phyloP scores from a whole-genome alignment of 2,329 filamentous ascomycete genomes.

The Rhynchosporium graminicola region DNA sequence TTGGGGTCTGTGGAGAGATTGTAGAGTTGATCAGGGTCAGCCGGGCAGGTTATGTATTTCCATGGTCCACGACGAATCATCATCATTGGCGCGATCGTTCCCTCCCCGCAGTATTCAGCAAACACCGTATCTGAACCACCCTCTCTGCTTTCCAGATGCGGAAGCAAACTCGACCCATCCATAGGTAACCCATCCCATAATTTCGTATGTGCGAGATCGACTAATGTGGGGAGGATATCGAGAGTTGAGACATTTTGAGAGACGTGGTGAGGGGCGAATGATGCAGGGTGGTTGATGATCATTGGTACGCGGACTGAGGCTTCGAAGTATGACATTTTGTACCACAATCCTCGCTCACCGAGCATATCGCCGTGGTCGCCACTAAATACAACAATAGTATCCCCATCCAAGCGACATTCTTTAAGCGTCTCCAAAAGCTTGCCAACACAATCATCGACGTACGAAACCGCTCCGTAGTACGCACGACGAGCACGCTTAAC shows the following conservation, averaged over 20 bases:
- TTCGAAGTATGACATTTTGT: slow-evolving; percentile 98
- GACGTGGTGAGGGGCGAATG: slow-evolving; percentile 74
- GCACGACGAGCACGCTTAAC: slow-evolving; percentile 82
- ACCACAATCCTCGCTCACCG: slow-evolving; percentile 88
- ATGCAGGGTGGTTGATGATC: slow-evolving; percentile 76
- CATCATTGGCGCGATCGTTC: slow-evolving; percentile 83
- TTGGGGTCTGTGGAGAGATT: slow-evolving; percentile 68
- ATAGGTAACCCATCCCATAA: slow-evolving; percentile 73
- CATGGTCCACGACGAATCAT: slow-evolving; percentile 90
- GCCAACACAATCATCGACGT: slow-evolving; percentile 90
- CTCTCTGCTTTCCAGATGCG: slow-evolving; percentile 68
- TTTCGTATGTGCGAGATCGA: slow-evolving; percentile 75
- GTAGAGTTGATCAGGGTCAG: slow-evolving; percentile 82
- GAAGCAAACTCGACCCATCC: slow-evolving; percentile 79
- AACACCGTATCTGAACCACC: slow-evolving; percentile 81
- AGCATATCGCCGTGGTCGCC: slow-evolving; percentile 97
- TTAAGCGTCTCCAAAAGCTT: slow-evolving; percentile 76
- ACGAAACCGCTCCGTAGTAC: slow-evolving; percentile 91
- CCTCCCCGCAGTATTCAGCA: slow-evolving; percentile 93
- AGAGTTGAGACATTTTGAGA: slow-evolving; percentile 85
- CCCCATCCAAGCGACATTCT: slow-evolving; percentile 75
- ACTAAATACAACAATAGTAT: slow-evolving; percentile 90
- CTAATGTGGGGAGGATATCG: slow-evolving; percentile 86
- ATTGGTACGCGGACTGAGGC: slow-evolving; percentile 87
- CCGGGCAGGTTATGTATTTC: slow-evolving; percentile 88